Evolutionary conservation across 768 basidiomycete genomes (phyloP), one percentile per base, ranked within the genome.

Genomic region (Clitopilus hobsonii): DNA sequence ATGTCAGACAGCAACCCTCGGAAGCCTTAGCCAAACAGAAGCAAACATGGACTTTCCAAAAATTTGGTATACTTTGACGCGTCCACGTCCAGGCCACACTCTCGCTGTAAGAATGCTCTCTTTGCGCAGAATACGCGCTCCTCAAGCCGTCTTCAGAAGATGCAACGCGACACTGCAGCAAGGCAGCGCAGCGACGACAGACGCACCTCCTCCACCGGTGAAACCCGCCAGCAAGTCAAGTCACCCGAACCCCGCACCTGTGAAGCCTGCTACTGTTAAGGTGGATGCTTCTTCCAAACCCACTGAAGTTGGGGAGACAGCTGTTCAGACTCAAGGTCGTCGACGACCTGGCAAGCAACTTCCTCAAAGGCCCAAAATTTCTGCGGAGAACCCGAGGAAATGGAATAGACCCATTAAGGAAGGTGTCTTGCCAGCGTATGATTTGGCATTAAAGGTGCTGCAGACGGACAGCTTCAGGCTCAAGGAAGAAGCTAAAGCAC

Each of bases 361-460:
- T 13, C 66, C 70, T 0, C 66, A 68, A 28, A 76, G 88, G 18
- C 80, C 87, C 3, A 57, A 67, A 13, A 85, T 87, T 49, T 79
- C 78, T 22, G 64, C 77, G 7, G 70, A 72, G 38, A 70, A 69
- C 1, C 86, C 85, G 1, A 74, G 82, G 22, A 67, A 80, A 68
- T 91, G 87, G 86, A 83, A 81, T 49, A 63, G 80, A 14, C 86
- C 89, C 3, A 67, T 91, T 4, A 77, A 74, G 11, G 66, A 68
- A 20, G 87, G 87, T 5, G 78, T 85, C 6, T 69, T 91, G 24
- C 88, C 88, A 2, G 88, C 84, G 3, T 97, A 93, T 63, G 96
- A 98, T 71, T 80, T 88, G 53, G 94, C 95, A 0, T 71, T 98
- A 41, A 75, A 81, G 56, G 75, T 86, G 60, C 81, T 98, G 54